Base-by-base conservation (phyloP, 768 basidiomycete genomes). In the Coprinellus aureogranulatus region DNA sequence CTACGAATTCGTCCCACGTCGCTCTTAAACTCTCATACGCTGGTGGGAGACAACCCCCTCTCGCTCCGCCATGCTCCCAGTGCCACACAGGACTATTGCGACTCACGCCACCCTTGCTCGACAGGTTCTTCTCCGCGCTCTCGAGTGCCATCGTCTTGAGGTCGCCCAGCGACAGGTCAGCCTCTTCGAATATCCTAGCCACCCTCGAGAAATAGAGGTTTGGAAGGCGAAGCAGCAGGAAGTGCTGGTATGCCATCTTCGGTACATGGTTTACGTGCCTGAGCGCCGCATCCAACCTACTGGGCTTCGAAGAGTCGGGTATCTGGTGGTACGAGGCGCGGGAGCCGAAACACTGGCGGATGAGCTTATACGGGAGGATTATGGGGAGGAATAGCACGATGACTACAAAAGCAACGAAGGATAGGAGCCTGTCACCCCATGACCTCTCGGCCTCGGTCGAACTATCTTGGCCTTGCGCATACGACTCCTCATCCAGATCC, bases 161-260 rank as follows among this genome's bases (percentile, higher is more conserved):
- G 61, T 87, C 86, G 4, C 81, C 80, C 61, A 81, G 75, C 57
- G 80, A 85, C 46, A 89, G 72, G 40, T 87, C 81, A 1, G 88
- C 85, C 44, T 86, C 85, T 57, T 86, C 80, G 53, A 88, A 88
- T 28, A 89, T 78, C 31, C 79, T 75, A 3, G 83, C 77, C n/a
- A 90, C 88, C 1, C 88, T 80, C 1, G 83, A 79, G 66, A 87
- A 89, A 64, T 90, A 90, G 20, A 89, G 67, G 3, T 81, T 76
- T 2, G 88, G 89, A 4, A 90, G 75, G 28, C 82, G 77, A 10
- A 90, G 72, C 4, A 89, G 80, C 20, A 72, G 49, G 59, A 72
- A 63, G 8, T 74, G 62, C 34, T 34, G 34, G 58, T 79, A 77
- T 2, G 74, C 37, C 34, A 72, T 64, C 2, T 70, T 62, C 0